phyloP scores from a whole-genome alignment of 345 rosid species.

The Barbarea vulgaris region DNA sequence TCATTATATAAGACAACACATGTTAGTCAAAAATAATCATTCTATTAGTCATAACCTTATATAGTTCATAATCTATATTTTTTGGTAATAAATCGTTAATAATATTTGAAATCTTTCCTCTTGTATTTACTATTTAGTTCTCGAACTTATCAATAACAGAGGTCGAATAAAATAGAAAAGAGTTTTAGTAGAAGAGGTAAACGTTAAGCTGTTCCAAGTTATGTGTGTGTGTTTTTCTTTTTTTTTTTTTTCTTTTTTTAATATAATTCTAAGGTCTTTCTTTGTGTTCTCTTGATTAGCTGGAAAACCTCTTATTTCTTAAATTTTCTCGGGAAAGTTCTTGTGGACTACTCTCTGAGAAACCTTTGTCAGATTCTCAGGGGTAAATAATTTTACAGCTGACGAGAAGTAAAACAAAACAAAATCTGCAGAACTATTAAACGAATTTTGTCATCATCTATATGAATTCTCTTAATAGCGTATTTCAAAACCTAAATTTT shows the following conservation, averaged over 20 bases:
- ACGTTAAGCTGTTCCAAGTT: neutral
- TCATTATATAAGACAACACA: neutral
- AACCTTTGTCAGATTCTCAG: slow-evolving; percentile 32
- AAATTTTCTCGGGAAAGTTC: slow-evolving; percentile 19
- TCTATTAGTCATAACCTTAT: neutral
- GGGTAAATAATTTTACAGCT: neutral
- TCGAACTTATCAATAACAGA: too few relatives aligned
- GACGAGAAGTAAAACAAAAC: neutral
- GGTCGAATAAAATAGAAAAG: too few relatives aligned
- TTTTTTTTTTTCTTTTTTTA: too few relatives aligned
- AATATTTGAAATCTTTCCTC: too few relatives aligned
- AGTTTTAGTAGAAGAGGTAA: neutral
- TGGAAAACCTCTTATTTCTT: neutral
- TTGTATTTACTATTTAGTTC: too few relatives aligned
- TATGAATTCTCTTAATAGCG: neutral
- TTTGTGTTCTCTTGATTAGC: slow-evolving; percentile 12
- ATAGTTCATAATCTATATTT: too few relatives aligned
- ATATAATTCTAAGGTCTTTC: neutral
- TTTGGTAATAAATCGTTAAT: too few relatives aligned
- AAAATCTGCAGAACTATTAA: neutral
- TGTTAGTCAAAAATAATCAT: neutral
- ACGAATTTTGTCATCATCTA: neutral
- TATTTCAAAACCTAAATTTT: slow-evolving; percentile 3
- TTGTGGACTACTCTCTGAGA: slow-evolving; percentile 22
- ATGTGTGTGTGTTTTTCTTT: neutral